Evolutionary conservation across 495 filamentous ascomycete genomes (phyloP).

Genomic region (Aeminium ludgeri): DNA sequence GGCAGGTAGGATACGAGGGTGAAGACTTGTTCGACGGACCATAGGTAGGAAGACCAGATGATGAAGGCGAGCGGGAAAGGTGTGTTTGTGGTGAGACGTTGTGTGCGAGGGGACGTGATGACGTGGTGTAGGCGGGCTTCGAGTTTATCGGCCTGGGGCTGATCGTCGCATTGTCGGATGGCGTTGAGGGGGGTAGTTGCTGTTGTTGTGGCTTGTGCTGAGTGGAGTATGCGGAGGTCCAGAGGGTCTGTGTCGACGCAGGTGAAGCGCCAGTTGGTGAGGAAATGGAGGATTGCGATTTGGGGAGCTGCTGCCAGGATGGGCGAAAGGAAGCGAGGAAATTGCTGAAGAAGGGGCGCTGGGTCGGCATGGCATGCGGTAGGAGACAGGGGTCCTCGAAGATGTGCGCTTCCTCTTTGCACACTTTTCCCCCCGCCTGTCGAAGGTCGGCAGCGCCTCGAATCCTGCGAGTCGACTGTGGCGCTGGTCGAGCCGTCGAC

Average conservation of each 20-base stretch:
- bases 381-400: too few species aligned
- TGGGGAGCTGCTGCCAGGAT: conserved; percentile 27
- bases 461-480: too few species aligned
- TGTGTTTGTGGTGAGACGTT: conserved; percentile 16
- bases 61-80: conserved; percentile 20
- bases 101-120: conserved; percentile 14
- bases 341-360: conserved; percentile 70
- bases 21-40: conserved; percentile 12
- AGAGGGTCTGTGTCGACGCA: conserved; percentile 22
- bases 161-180: conserved; percentile 4
- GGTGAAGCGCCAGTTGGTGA: conserved; percentile 26
- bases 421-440: too few species aligned
- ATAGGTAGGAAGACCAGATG: conserved; percentile 13
- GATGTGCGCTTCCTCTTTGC: too few species aligned
- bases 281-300: conserved; percentile 25
- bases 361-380: conserved; percentile 44
- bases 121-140: conserved; percentile 4
- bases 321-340: conserved; percentile 70
- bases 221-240: conserved; percentile 12
- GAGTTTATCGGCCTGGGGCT: conserved; percentile 13
- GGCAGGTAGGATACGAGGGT: conserved; percentile 19
- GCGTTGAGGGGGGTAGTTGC: conserved; percentile 4
- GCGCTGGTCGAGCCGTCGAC: too few species aligned
- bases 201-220: conserved; percentile 6
- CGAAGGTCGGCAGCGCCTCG: too few species aligned